Percentiles rank a stretch among this genome's conserved stretches.
Evolutionary conservation across 345 rosid genomes (phyloP).

Genomic region (Crucihimalaya himalaica): DNA sequence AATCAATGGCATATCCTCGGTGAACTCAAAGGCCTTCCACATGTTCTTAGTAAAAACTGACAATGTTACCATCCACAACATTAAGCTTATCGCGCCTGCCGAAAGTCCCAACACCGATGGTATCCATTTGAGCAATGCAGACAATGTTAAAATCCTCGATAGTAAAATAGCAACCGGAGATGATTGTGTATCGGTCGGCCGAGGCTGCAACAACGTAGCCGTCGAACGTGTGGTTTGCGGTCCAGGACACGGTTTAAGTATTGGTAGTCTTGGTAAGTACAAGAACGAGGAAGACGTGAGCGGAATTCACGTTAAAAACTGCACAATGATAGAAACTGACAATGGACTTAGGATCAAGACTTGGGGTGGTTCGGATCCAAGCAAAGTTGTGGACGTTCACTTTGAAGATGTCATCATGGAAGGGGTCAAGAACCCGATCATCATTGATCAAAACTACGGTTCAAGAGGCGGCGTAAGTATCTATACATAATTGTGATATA

Average conservation of each 20-base stretch:
- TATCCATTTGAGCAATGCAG: slow-evolving; percentile 42
- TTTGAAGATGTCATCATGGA: slow-evolving; percentile 37
- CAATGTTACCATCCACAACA: slow-evolving; percentile 28
- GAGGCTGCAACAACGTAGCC: slow-evolving; percentile 39
- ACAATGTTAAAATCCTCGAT: slow-evolving; percentile 26
- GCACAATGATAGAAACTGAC: slow-evolving; percentile 35
- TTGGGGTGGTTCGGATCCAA: slow-evolving; percentile 39
- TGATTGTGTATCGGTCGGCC: slow-evolving; percentile 42
- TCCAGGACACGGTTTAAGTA: slow-evolving; percentile 45
- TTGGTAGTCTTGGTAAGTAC: slow-evolving; percentile 47
- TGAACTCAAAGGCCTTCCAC: slow-evolving; percentile 64
- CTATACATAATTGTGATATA: neutral
- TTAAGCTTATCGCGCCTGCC: slow-evolving; percentile 55
- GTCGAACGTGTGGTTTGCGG: slow-evolving; percentile 35
- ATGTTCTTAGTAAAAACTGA: slow-evolving; percentile 38
- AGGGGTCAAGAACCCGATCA: slow-evolving; percentile 40
- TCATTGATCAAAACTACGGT: slow-evolving; percentile 45
- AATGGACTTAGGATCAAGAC: slow-evolving; percentile 45
- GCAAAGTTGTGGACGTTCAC: slow-evolving; percentile 16
- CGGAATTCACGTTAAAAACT: slow-evolving; percentile 30
- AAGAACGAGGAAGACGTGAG: slow-evolving; percentile 33
- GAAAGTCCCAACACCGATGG: slow-evolving; percentile 52
- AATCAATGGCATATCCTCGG: slow-evolving; percentile 42
- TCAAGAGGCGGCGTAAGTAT: slow-evolving; percentile 45
- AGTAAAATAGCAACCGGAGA: slow-evolving; percentile 39